A percentile compares a stretch with the other conserved stretches of the same genome.
phyloP scores from a whole-genome alignment of 2,329 filamentous ascomycete species.

The Arthroderma sp. region DNA sequence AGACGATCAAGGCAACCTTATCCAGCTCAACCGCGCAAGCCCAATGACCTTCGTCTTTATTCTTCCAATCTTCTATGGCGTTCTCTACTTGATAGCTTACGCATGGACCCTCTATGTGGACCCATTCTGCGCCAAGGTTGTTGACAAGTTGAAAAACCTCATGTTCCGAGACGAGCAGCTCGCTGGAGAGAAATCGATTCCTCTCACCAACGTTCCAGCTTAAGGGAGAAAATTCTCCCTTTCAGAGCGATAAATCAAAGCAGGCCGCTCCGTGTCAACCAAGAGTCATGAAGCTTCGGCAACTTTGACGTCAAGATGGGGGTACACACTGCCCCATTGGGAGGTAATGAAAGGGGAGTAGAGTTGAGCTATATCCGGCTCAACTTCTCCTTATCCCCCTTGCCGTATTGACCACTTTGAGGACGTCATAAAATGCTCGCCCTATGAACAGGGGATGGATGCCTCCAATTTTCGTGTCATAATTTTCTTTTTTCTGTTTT shows the following conservation, averaged over 20 bases:
- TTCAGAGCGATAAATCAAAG: background rate
- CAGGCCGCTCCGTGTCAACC: too few species aligned
- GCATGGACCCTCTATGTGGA: constrained; percentile 11
- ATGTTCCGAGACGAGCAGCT: constrained; percentile 11
- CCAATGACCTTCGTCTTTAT: constrained; percentile 10
- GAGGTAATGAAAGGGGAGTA: too few species aligned
- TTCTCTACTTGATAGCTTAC: constrained; percentile 10
- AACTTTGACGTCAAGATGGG: too few species aligned
- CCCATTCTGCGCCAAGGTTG: constrained; percentile 8
- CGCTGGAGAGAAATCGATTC: constrained; percentile 8
- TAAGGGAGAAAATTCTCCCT: background rate
- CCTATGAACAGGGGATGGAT: too few species aligned
- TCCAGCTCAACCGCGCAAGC: constrained; percentile 3
- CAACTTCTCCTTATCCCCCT: too few species aligned
- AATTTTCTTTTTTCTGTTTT: too few species aligned
- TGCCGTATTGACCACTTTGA: too few species aligned
- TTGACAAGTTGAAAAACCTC: constrained; percentile 9
- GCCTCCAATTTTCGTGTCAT: too few species aligned
- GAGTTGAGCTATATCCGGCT: too few species aligned
- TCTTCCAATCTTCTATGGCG: constrained; percentile 10
- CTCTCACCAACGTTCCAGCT: constrained; percentile 5
- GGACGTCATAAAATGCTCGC: too few species aligned
- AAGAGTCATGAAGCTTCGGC: too few species aligned
- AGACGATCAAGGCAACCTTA: constrained; percentile 8
- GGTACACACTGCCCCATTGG: too few species aligned